Base-by-base conservation (phyloP, 2,329 filamentous ascomycete genomes). In the Rugonectria rugulosa region DNA sequence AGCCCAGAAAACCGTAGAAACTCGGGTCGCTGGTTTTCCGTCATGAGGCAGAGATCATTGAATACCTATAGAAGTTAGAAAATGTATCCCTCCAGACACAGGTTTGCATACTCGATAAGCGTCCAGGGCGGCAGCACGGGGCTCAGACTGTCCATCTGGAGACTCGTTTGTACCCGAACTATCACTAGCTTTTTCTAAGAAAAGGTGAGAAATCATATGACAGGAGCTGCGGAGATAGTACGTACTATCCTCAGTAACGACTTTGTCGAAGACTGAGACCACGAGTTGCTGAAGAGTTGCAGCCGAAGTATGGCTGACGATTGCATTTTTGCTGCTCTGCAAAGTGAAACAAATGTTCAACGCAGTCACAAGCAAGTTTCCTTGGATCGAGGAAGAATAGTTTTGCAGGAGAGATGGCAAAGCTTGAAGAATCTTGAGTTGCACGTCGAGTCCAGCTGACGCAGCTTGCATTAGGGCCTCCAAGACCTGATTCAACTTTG, bases 281-380 rank as follows among this genome's bases (percentile, higher is more conserved):
- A 98, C 88, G 12, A 99, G 83, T 73, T 98, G 95, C 74, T 97
- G 94, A 49, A 99, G 79, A 2, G 95, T 98, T n/a, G 95, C 95
- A 21, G 94, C 92, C 9, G 95, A 95, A 1, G 96, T 98, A 66
- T 96, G 96, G 70, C 94, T 96, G 65, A 99, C 92, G 46, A 96
- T 92, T 21, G 88, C 87, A 76, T 93, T 96, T 76, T 97, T 98
- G 73, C 90, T 95, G 53, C 87, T 89, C 74, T 98, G 93, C 43
- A 99, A 77, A 45, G 91, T 89, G 57, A 95, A 95, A 75, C 95
- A 98, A 70, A 97, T 91, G 70, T 96, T 93, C 62, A 99, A 77
- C 0, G 91, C 86, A 9, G 86, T 91, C 23, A 92, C 89, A 32
- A 99, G 81, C 27, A 96, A 79, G 56, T 94, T 89, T 2, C 90